Evolutionary conservation across 306 rosid genomes (phyloP).

Genomic region (Pueraria montana): DNA sequence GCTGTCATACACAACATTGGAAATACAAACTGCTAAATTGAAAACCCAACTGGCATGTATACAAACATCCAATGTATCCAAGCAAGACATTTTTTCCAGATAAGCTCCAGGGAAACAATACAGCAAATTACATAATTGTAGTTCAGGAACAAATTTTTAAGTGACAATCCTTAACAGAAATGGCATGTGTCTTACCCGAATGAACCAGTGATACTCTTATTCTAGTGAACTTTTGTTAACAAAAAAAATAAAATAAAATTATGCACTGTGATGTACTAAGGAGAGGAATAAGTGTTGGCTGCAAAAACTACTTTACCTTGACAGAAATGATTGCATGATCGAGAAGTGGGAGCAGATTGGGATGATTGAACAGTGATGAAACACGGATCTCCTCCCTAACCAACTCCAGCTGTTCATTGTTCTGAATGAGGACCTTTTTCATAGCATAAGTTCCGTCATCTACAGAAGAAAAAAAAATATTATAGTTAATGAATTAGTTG

Average conservation of each 20-base stretch:
- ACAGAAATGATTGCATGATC: conserved; percentile 97
- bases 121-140: no score
- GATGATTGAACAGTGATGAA: conserved; percentile 91
- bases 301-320: conserved; percentile 64
- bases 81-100: no score
- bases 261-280: not conserved
- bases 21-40: no score
- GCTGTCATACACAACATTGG: no score
- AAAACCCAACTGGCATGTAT: no score
- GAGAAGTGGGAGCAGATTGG: conserved; percentile 96
- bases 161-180: no score
- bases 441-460: conserved; percentile 95
- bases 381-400: conserved; percentile 98
- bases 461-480: conserved; percentile 46
- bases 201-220: no score
- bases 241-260: not conserved
- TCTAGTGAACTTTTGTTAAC: no score
- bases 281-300: not conserved
- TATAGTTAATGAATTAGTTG: not conserved
- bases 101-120: no score
- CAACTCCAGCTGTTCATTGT: conserved; percentile 85
- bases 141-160: no score
- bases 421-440: conserved; percentile 97
- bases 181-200: no score
- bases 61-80: no score